Percentiles rank a stretch among this genome's conserved stretches.
Conservation (phyloP, 2,329 filamentous ascomycete species). For the Coniochaeta prunicola region DNA sequence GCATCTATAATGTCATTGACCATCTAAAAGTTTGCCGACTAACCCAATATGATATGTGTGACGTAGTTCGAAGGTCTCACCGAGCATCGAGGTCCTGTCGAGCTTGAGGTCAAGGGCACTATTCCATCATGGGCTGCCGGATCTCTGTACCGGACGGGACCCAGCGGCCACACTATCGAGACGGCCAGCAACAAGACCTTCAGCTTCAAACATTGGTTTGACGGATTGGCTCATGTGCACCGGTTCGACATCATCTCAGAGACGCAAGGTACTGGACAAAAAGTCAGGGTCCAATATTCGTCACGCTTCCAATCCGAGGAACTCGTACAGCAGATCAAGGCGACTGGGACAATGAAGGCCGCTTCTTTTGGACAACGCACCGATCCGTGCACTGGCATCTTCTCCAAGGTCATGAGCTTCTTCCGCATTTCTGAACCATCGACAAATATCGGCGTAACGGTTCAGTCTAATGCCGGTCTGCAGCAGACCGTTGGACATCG, state of each 20-base stretch:
- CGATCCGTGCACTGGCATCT: constrained; percentile 68
- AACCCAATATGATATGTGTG: neutral
- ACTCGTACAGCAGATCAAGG: constrained; percentile 52
- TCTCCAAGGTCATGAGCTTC: constrained; percentile 61
- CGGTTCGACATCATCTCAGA: constrained; percentile 59
- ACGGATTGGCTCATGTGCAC: constrained; percentile 65
- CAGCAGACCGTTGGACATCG: constrained; percentile 6
- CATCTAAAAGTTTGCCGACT: constrained; percentile 2
- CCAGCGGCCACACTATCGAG: constrained; percentile 54
- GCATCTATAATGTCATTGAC: neutral
- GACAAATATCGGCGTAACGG: constrained; percentile 59
- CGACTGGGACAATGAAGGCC: constrained; percentile 46
- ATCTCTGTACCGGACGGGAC: constrained; percentile 63
- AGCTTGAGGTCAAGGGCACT: constrained; percentile 51
- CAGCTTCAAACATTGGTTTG: constrained; percentile 67
- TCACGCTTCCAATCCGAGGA: constrained; percentile 62
- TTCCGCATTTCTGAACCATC: constrained; percentile 32
- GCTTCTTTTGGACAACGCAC: constrained; percentile 63
- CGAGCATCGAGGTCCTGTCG: constrained; percentile 56
- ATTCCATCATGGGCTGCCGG: constrained; percentile 66
- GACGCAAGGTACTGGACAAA: constrained; percentile 12
- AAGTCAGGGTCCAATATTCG: constrained; percentile 53
- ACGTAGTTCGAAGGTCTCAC: constrained; percentile 60
- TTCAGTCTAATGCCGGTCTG: constrained; percentile 50
- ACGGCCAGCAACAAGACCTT: constrained; percentile 49